A percentile compares a stretch with the other conserved stretches of the same genome.
These are phyloP conservation scores for Sporothrix sp. DNA, from an alignment of 2,329 filamentous ascomycete genomes.

Conservation along the genomic window DNA sequence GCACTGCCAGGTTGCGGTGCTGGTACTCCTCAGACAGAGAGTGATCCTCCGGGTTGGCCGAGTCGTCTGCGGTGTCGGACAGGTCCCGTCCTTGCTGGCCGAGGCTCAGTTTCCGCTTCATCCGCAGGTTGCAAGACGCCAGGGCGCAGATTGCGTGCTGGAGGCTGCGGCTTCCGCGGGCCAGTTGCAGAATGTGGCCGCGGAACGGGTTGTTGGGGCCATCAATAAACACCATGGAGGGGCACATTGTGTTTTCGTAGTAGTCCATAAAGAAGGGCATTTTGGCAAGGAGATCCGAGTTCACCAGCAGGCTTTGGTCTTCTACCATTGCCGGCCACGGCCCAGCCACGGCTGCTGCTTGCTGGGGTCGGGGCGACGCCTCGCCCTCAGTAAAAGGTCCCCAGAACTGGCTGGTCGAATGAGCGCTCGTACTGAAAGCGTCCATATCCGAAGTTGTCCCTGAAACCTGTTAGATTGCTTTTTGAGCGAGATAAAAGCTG, in stretches of 20 bases:
- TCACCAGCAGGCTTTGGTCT: constrained; percentile 36
- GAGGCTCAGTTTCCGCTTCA: constrained; percentile 61
- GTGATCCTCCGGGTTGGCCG: constrained; percentile 35
- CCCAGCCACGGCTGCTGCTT: constrained; percentile 24
- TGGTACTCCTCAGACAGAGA: constrained; percentile 72
- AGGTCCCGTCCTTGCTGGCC: constrained; percentile 45
- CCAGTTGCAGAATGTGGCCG: constrained; percentile 69
- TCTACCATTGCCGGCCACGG: constrained; percentile 38
- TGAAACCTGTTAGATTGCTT: background rate
- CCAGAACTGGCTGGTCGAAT: constrained; percentile 40
- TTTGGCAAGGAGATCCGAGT: constrained; percentile 59
- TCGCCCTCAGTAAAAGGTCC: constrained; percentile 37
- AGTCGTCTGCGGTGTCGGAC: constrained; percentile 29
- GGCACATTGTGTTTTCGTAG: constrained; percentile 86
- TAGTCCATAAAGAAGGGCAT: constrained; percentile 88
- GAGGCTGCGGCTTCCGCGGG: constrained; percentile 68
- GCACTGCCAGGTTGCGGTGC: constrained; percentile 69
- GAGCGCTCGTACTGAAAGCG: constrained; percentile 40
- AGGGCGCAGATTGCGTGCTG: constrained; percentile 88
- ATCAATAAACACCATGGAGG: constrained; percentile 86
- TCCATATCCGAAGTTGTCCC: constrained; percentile 38
- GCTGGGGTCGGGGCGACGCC: constrained; percentile 28
- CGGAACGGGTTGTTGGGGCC: constrained; percentile 77
- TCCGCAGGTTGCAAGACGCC: constrained; percentile 80
- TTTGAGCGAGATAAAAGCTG: background rate